Base-by-base conservation (phyloP, 1,284 basidiomycete species). In the Baeospora myosura region DNA sequence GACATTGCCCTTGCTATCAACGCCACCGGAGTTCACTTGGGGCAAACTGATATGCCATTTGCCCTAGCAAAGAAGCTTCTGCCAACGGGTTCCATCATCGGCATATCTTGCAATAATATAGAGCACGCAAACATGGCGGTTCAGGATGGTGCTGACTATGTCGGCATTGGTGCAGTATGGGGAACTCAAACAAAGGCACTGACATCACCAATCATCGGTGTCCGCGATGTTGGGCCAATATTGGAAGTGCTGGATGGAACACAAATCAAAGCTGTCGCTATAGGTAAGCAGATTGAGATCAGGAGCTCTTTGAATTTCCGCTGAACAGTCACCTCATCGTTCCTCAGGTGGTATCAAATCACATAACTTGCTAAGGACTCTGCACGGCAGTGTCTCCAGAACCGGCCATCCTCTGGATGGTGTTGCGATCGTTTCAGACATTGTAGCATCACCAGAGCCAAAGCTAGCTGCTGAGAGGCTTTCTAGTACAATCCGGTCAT, bases 391-490 rank as follows among this genome's bases (percentile, higher is more conserved):
- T 1, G 74, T 81, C n/a, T 79, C 81, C 2, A 62, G 64, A 1
- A 70, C 66, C 1, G 72, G 73, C 3, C 76, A 69, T 44, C 45
- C 65, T 0, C 64, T 94, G 14, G 81, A 88, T 49, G 94, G 95
- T 0, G 71, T 97, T 16, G 94, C 95, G 4, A 80, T 97, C 39
- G 88, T 97, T 40, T 93, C 89, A 12, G 91, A 93, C 22, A 92
- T 98, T 48, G 74, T 90, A 8, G 74, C 78, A 1, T 83, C 88
- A 0, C 36, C 44, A 0, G 65, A 78, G n/a, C 90, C 94, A 0
- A 58, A 62, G 28, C 55, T 60, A 10, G 74, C 83, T 1, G 78
- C 91, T 0, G 56, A 58, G 34, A 62, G 55, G 23, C 65, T 88
- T 5, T 58, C 60, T n/a, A 58, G 53, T 1, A 68, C 68, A 20